Conservation (phyloP, 2,329 filamentous ascomycete species). For the Fusarium citri region DNA sequence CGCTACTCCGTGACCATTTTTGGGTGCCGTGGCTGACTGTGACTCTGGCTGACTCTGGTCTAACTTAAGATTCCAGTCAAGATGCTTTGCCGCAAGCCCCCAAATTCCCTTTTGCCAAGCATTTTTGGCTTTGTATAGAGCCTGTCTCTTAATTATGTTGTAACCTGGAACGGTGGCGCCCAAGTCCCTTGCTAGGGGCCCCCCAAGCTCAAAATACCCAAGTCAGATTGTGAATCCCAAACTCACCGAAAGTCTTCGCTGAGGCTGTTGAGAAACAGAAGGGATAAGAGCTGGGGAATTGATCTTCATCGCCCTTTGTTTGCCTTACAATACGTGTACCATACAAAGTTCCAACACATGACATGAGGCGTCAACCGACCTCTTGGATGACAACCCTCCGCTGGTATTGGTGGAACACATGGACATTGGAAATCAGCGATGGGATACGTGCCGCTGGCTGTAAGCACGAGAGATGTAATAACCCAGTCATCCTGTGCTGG, state of each 20-base stretch:
- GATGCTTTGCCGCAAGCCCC: conserved; percentile 11
- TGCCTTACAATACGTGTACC: not conserved
- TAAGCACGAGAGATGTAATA: not conserved
- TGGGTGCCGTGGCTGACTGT: not conserved
- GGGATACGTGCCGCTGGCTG: not conserved
- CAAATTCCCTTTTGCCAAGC: conserved; percentile 24
- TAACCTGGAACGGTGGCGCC: conserved; percentile 39
- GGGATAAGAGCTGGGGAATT: conserved; percentile 20
- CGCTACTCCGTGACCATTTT: conserved; percentile 26
- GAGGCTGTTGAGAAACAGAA: conserved; percentile 27
- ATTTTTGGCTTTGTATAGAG: conserved; percentile 22
- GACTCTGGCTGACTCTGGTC: not conserved
- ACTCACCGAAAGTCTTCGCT: conserved; percentile 38
- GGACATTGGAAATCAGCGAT: conserved; percentile 15
- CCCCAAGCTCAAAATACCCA: not conserved
- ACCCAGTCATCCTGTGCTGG: not conserved
- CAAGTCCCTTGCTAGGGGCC: conserved; percentile 25
- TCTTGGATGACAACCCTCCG: conserved; percentile 10
- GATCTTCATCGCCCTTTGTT: conserved; percentile 28
- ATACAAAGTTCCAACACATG: conserved; percentile 29
- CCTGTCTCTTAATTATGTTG: too few relatives aligned
- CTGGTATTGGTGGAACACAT: conserved; percentile 18
- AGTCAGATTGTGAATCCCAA: conserved; percentile 17
- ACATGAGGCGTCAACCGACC: conserved; percentile 35
- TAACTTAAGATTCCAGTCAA: conserved; percentile 9